Evolutionary conservation across 441 rosid genomes (phyloP), one percentile per base, ranked within the genome.

Genomic region (Hura crepitans): DNA sequence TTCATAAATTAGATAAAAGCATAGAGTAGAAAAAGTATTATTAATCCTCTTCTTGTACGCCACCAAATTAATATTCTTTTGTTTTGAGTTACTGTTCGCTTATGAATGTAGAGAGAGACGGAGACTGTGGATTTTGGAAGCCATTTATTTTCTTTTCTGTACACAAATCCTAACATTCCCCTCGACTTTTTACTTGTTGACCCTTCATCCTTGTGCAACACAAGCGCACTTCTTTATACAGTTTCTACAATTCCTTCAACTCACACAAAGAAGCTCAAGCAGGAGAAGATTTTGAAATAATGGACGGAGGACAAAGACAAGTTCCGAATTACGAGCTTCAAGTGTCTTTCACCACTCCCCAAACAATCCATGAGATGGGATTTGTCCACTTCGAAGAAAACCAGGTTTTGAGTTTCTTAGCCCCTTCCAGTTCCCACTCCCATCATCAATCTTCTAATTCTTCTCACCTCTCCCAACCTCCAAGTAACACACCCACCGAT

Each of bases 341-440:
- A 23, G 88, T 81, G 17, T 75, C 89, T 13, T 79, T 81, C 70
- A 56, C 87, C 9, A 70, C 84, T 4, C 81, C 84, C 11, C 88
- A 81, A 43, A 69, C 85, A 35, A 83, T 85, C 68, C 81, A 82
- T 8, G 89, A 86, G 77, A 86, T 92, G 89, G 86, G 89, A 27
- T 90, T 90, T 62, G 81, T 86, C 22, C 93, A 87, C 28, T 92
- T 84, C 56, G 96, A 90, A 76, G 98, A 89, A 76, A 86, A 87
- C 61, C 93, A 83, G 51, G 88, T 88, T 31, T 76, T 90, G 49
- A 88, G 87, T 62, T 92, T 92, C 78, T 80, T 88, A 78, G 79
- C 91, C 47, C 86, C 96, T 17, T 62, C 82, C 0, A 73, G 61
- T 14, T 54, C 81, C 3, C 69, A 65, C 8, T 77, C 46, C n/a